Conservation (phyloP, 225 moss, liverwort and hornwort species). For the Bryoerythrophyllum caledonicum region DNA sequence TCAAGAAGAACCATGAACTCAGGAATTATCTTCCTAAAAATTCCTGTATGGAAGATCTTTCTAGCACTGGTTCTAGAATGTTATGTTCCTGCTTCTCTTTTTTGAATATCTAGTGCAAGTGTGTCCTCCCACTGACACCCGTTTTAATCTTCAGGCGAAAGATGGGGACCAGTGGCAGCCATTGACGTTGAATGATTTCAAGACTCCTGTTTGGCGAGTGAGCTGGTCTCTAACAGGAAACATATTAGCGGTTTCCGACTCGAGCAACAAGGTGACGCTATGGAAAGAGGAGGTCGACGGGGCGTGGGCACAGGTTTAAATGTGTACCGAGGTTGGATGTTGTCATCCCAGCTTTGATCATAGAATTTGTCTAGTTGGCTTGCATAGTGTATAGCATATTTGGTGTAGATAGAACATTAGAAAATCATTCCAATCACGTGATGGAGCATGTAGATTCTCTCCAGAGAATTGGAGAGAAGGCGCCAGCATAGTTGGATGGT, state of each 20-base stretch:
- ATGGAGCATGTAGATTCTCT: slow-evolving; percentile 13
- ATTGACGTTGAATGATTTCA: slow-evolving; percentile 73
- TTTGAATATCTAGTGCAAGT: background rate
- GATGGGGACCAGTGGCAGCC: slow-evolving; percentile 96
- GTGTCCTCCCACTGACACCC: background rate
- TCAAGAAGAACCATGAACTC: too few species aligned
- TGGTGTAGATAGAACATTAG: slow-evolving; percentile 39
- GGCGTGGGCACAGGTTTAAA: slow-evolving; percentile 81
- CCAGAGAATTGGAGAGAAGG: slow-evolving; percentile 13
- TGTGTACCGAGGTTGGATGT: slow-evolving; percentile 36
- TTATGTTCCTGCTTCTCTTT: background rate
- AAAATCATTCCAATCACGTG: slow-evolving; percentile 9
- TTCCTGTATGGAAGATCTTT: too few species aligned
- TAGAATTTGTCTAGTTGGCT: slow-evolving; percentile 13
- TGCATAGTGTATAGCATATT: slow-evolving; percentile 37
- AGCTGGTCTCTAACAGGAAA: slow-evolving; percentile 95
- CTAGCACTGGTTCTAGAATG: too few species aligned
- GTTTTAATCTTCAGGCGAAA: slow-evolving; percentile 46
- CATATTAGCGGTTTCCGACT: slow-evolving; percentile 81
- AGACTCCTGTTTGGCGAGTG: slow-evolving; percentile 83
- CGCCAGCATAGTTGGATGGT: background rate
- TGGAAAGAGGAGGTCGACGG: slow-evolving; percentile 98
- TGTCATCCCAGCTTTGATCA: background rate
- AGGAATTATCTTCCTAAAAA: too few species aligned
- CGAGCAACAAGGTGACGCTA: slow-evolving; percentile 76